phyloP scores from a whole-genome alignment of 495 filamentous ascomycete genomes.

The Arthonia radiata region DNA sequence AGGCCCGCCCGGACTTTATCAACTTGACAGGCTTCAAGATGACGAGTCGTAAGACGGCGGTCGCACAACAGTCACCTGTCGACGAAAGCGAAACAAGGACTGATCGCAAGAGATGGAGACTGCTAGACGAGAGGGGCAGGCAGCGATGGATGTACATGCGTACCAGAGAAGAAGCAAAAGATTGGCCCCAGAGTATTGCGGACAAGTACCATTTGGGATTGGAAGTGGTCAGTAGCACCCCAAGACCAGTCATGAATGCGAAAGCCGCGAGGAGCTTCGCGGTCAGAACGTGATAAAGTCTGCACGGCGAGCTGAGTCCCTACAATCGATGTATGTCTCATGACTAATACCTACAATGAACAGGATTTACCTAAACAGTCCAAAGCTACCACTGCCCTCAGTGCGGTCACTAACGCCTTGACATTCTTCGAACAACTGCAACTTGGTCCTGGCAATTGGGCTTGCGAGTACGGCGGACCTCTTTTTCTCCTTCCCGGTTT shows the following conservation, averaged over 20 bases:
- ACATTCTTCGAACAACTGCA: conserved; percentile 80
- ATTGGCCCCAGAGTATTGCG: conserved; percentile 64
- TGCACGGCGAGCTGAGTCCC: not conserved
- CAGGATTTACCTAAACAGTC: conserved; percentile 52
- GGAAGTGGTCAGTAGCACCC: conserved; percentile 30
- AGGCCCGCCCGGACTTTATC: too few relatives aligned
- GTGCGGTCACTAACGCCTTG: conserved; percentile 59
- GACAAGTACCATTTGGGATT: conserved; percentile 72
- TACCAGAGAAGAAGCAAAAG: conserved; percentile 41
- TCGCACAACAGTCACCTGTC: too few relatives aligned
- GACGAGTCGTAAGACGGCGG: too few relatives aligned
- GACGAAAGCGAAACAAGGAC: too few relatives aligned
- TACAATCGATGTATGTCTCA: not conserved
- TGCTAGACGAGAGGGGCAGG: conserved; percentile 55
- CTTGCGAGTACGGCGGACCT: conserved; percentile 81
- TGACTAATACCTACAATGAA: not conserved
- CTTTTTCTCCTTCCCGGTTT: conserved; percentile 73
- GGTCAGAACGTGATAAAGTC: conserved; percentile 1
- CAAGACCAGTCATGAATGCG: too few relatives aligned
- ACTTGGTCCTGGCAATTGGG: conserved; percentile 77
- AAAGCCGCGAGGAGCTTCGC: too few relatives aligned
- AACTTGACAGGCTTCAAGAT: too few relatives aligned
- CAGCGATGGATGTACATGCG: conserved; percentile 89
- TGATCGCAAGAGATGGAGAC: conserved; percentile 60
- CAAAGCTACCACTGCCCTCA: conserved; percentile 42